Evolutionary conservation across 306 rosid genomes (phyloP).

Genomic region (Spatholobus suberectus): DNA sequence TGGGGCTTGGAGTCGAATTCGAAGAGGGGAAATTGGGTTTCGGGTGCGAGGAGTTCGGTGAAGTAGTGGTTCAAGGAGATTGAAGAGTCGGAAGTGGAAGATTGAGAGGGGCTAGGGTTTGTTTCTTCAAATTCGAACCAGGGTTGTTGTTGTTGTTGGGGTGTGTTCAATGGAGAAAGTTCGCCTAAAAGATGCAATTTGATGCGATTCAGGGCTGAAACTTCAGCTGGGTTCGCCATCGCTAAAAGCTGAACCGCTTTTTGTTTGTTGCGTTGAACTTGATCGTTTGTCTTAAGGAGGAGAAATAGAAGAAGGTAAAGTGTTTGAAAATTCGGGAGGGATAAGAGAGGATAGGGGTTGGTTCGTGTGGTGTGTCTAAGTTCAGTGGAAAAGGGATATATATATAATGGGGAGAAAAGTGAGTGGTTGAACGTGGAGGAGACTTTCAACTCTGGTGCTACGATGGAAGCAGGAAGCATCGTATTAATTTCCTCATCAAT

Average conservation of each 20-base stretch:
- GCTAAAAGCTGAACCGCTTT: background rate
- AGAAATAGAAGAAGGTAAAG: background rate
- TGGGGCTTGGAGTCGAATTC: constrained; percentile 56
- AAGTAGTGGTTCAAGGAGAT: constrained; percentile 42
- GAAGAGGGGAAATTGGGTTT: constrained; percentile 19
- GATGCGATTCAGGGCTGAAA: constrained; percentile 59
- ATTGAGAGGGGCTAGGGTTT: constrained; percentile 23
- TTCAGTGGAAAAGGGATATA: constrained; percentile 30
- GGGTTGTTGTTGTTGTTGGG: background rate
- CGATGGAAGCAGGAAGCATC: constrained; percentile 53
- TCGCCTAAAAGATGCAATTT: constrained; percentile 77
- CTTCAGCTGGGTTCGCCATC: constrained; percentile 57
- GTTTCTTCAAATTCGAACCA: background rate
- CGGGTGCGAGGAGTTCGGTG: constrained; percentile 22
- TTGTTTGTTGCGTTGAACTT: too few relatives aligned
- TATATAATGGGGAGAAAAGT: constrained; percentile 35
- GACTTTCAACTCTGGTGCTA: constrained; percentile 25
- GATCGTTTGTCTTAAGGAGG: too few relatives aligned
- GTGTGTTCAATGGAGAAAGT: constrained; percentile 54
- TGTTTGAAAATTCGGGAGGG: background rate
- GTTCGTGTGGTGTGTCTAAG: background rate
- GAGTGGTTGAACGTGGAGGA: background rate
- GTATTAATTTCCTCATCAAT: background rate
- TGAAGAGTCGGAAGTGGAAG: constrained; percentile 36
- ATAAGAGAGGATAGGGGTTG: background rate